These are phyloP conservation scores for Eleusine indica DNA, from an alignment of 176 grass and related monocot species.

Conservation along the genomic window DNA sequence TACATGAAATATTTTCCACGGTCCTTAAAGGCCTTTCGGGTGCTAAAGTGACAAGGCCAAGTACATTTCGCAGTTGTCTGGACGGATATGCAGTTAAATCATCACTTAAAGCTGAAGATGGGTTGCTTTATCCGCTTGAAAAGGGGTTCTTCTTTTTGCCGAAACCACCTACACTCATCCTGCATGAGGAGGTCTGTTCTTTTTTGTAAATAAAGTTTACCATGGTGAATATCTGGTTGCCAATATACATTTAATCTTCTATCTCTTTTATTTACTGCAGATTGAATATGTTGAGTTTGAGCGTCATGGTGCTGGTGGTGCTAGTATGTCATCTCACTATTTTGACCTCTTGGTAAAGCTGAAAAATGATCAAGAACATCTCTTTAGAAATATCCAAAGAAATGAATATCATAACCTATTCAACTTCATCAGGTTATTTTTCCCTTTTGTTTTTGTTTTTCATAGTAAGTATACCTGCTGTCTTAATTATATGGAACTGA, in stretches of 20 bases:
- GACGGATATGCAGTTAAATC: constrained; percentile 98
- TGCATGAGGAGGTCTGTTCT: constrained; percentile 74
- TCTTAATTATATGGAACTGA: constrained; percentile 17
- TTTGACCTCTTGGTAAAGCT: constrained; percentile 81
- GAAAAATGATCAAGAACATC: constrained; percentile 78
- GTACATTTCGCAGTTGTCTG: constrained; percentile 77
- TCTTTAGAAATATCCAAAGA: constrained; percentile 91
- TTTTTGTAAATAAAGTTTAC: background rate
- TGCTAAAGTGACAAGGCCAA: constrained; percentile 87
- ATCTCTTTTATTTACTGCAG: constrained; percentile 35
- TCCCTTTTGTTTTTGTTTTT: constrained; percentile 8
- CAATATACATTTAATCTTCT: background rate
- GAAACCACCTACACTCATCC: constrained; percentile 96
- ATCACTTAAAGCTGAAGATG: constrained; percentile 99
- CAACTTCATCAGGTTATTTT: constrained; percentile 73
- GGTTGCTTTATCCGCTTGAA: constrained; percentile 93
- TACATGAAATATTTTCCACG: constrained; percentile 85
- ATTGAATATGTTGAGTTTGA: constrained; percentile 87
- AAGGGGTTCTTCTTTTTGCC: constrained; percentile 98
- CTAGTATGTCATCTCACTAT: constrained; percentile 80
- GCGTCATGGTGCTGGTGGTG: constrained; percentile 71
- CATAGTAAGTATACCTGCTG: background rate
- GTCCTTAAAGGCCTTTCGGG: constrained; percentile 86
- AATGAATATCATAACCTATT: constrained; percentile 86
- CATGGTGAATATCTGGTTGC: background rate